Percentiles rank a stretch among this genome's conserved stretches.
These are phyloP conservation scores for Arthrobotrys megalospora DNA, from an alignment of 2,329 filamentous ascomycete species.

Conservation along the genomic window DNA sequence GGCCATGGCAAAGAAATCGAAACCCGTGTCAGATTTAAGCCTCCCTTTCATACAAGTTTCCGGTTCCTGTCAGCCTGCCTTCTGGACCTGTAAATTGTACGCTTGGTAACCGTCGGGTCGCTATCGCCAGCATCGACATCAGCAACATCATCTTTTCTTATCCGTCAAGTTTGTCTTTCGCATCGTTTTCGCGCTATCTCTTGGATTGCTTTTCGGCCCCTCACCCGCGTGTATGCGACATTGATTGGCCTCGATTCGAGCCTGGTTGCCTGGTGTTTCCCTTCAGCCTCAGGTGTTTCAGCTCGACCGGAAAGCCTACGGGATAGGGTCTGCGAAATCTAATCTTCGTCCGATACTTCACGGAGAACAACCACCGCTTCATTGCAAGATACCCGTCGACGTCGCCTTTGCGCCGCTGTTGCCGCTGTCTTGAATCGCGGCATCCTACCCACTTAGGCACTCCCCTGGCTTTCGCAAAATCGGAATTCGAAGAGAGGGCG, in stretches of 20 bases:
- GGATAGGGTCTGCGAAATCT: not conserved
- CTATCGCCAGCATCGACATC: slow-evolving; percentile 2
- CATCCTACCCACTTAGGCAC: not conserved
- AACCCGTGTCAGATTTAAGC: slow-evolving; percentile 59
- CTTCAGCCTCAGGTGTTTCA: slow-evolving; percentile 51
- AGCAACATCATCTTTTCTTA: not conserved
- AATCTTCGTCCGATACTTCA: slow-evolving; percentile 32
- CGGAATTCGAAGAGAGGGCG: slow-evolving; percentile 15
- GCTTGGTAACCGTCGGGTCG: not conserved
- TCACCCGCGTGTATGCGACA: slow-evolving; percentile 9
- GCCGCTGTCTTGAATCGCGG: slow-evolving; percentile 6
- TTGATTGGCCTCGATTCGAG: not conserved
- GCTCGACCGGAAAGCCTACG: slow-evolving; percentile 25
- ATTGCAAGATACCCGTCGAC: slow-evolving; percentile 1
- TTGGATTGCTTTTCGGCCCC: not conserved
- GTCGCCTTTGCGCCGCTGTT: not conserved
- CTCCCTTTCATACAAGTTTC: slow-evolving; percentile 30
- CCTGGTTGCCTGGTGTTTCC: not conserved
- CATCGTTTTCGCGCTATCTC: not conserved
- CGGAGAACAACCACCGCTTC: slow-evolving; percentile 19
- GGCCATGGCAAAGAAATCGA: slow-evolving; percentile 6
- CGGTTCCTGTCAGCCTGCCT: slow-evolving; percentile 33
- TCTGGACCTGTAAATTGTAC: not conserved
- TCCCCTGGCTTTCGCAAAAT: slow-evolving; percentile 6
- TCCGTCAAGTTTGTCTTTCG: not conserved